phyloP scores from a whole-genome alignment of 345 rosid genomes.

The Hypericum perforatum region DNA sequence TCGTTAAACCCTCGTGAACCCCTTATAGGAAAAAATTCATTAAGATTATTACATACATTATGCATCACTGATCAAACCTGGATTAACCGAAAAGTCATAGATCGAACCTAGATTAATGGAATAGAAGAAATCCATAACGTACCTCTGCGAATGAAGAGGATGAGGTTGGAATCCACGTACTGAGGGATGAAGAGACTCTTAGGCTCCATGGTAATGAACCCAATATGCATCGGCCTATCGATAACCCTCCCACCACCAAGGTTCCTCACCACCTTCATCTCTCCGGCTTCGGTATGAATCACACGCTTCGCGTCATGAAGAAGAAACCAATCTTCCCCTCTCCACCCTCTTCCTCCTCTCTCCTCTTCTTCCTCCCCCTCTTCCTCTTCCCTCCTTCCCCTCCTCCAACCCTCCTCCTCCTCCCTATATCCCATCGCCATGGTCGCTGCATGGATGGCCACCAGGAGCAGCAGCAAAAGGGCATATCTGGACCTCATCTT shows the following conservation, averaged over 20 bases:
- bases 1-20: no score
- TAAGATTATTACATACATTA: no score
- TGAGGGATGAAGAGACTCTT: constrained; percentile 66
- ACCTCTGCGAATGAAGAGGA: constrained; percentile 67
- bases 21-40: no score
- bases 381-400: not conserved
- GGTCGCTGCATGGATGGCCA: constrained; percentile 26
- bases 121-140: not conserved
- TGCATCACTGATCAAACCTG: no score
- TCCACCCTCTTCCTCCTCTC: not conserved
- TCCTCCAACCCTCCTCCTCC: constrained; percentile 6
- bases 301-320: constrained; percentile 45
- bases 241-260: constrained; percentile 27
- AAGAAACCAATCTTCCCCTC: constrained; percentile 35
- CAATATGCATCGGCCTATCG: constrained; percentile 59
- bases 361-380: not conserved
- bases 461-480: constrained; percentile 24
- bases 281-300: constrained; percentile 69
- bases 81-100: not conserved
- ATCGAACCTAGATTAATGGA: not conserved
- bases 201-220: constrained; percentile 87
- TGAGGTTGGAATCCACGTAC: constrained; percentile 61
- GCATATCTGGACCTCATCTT: constrained; percentile 6
- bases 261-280: constrained; percentile 47
- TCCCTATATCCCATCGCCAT: constrained; percentile 17